These are phyloP conservation scores for Hypoxylon sp. DNA, from an alignment of 2,329 filamentous ascomycete genomes.

Conservation along the genomic window DNA sequence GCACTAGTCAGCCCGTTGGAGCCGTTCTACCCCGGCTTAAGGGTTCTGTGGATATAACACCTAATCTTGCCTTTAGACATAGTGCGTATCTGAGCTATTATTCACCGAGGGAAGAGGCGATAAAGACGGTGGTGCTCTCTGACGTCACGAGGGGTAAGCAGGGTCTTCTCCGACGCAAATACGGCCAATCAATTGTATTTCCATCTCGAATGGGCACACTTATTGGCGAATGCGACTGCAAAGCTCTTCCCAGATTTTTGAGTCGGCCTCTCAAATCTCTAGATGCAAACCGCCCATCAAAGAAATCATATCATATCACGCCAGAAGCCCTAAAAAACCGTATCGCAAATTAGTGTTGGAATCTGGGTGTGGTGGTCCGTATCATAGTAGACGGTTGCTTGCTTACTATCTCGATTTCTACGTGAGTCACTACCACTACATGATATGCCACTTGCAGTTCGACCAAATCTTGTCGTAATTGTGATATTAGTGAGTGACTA, in stretches of 20 bases:
- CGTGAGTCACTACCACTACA: slow-evolving; percentile 26
- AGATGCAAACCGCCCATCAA: neutral
- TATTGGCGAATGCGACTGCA: slow-evolving; percentile 15
- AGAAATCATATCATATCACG: neutral
- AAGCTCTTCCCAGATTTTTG: neutral
- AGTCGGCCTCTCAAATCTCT: neutral
- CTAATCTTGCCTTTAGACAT: neutral
- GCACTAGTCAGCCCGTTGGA: slow-evolving; percentile 15
- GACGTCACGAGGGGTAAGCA: slow-evolving; percentile 32
- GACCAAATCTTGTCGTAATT: neutral
- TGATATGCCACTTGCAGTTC: neutral
- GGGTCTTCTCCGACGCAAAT: slow-evolving; percentile 3
- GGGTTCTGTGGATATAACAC: slow-evolving; percentile 26
- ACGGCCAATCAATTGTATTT: slow-evolving; percentile 11
- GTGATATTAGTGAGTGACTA: slow-evolving; percentile 1
- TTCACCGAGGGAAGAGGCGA: neutral
- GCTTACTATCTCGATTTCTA: slow-evolving; percentile 7
- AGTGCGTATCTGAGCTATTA: neutral
- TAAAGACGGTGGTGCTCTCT: slow-evolving; percentile 21
- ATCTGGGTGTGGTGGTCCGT: neutral
- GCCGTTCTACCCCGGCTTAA: slow-evolving; percentile 28
- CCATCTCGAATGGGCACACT: slow-evolving; percentile 1
- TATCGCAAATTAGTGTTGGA: slow-evolving; percentile 7
- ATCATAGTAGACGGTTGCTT: neutral
- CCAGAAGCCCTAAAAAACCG: neutral